Percentiles rank a stretch among this genome's conserved stretches.
These are phyloP conservation scores for Suhomyces atakaporum DNA, from an alignment of 1,139 yeast species.

Conservation along the genomic window DNA sequence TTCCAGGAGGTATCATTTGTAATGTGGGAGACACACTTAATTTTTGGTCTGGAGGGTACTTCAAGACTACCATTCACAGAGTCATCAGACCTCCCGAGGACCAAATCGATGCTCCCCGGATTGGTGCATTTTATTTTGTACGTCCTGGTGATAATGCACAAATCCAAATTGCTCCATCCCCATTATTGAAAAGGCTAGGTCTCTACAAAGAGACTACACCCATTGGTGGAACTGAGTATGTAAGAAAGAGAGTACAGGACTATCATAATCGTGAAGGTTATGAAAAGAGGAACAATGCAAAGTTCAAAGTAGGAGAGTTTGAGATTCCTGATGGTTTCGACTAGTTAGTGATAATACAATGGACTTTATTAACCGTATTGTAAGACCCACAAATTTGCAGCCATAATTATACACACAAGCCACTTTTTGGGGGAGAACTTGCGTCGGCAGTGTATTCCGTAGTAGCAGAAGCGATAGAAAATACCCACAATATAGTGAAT, in stretches of 20 bases:
- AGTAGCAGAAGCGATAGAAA: too few species aligned
- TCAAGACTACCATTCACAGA: constrained; percentile 35
- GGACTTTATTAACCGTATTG: too few species aligned
- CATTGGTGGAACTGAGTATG: constrained; percentile 32
- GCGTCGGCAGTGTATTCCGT: too few species aligned
- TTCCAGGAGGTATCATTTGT: constrained; percentile 31
- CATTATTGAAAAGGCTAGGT: constrained; percentile 30
- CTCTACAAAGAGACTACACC: constrained; percentile 26
- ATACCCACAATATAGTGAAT: too few species aligned
- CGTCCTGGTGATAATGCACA: constrained; percentile 35
- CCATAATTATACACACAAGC: too few species aligned
- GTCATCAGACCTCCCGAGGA: constrained; percentile 35
- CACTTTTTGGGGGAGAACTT: too few species aligned
- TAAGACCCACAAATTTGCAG: too few species aligned
- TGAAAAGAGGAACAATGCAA: constrained; percentile 24
- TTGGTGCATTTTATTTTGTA: constrained; percentile 36
- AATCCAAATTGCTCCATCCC: constrained; percentile 33
- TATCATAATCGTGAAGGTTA: constrained; percentile 28
- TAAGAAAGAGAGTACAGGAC: constrained; percentile 29
- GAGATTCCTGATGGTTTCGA: constrained; percentile 31
- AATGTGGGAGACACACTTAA: constrained; percentile 35
- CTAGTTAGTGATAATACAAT: too few species aligned
- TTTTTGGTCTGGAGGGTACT: constrained; percentile 36
- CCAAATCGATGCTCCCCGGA: constrained; percentile 30
- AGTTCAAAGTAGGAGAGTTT: constrained; percentile 29